Evolutionary conservation across 305 asterid species (phyloP), one percentile per base, ranked within the genome.

Genomic region (Stenogyne calaminthoides): DNA sequence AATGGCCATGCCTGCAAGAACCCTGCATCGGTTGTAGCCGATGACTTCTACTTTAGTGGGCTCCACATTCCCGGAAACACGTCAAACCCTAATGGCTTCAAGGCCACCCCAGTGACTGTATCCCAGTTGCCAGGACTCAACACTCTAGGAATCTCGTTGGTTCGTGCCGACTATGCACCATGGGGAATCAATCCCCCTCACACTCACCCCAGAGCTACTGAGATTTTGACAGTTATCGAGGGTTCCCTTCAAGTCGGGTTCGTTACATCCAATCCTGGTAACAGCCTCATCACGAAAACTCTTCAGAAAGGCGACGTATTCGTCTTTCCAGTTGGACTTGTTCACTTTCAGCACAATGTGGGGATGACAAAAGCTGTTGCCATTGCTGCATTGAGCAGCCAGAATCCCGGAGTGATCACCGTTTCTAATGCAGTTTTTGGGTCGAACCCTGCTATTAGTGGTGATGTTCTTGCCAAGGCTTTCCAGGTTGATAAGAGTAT

Each of bases 41-140:
- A 27, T 6, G 84, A 80, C 55, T 80, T 80, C 72, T 73, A 55
- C 62, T 80, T 80, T 55, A 71, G 73, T 11, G 78, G 78, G 9
- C 78, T 76, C 4, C 75, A 80, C 61, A 0, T 71, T 9, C 51
- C 78, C 0, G 78, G 80, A 11, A 80, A 80, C 83, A 80, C 80
- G 15, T 67, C 78, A 0, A 72, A 67, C 58, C 78, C 83, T 4
- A 61, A 61, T 7, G 83, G 83, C 36, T 80, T 76, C 3, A 68
- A 22, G 70, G 79, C 69, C 40, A 73, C 77, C 65, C 71, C 77
- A 1, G 77, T 73, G 7, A 14, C 55, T 1, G 71, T 40, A 22
- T 19, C 71, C 46, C 77, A 72, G 56, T 36, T 72, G 40, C 64
- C 77, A 0, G 76, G 76, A 32, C 70, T 72, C 64, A 72, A 72